Conservation (phyloP, 768 basidiomycete genomes). For the Russula lepida region DNA sequence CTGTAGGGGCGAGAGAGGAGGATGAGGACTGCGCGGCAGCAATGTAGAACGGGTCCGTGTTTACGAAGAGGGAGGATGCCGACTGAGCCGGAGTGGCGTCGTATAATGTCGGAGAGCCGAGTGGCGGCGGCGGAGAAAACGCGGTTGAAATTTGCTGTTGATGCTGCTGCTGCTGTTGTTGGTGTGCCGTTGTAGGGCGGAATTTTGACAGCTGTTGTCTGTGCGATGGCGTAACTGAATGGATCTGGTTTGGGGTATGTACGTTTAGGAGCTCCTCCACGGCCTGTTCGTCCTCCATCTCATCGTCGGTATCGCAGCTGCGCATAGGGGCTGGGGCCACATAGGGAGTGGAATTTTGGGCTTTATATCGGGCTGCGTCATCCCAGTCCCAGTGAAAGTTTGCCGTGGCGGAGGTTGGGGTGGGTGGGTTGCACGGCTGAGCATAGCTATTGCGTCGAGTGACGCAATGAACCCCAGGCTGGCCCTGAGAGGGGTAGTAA, state of each 20-base stretch:
- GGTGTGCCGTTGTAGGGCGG: constrained; percentile 8
- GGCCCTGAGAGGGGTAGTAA: constrained; percentile 27
- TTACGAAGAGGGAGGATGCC: constrained; percentile 31
- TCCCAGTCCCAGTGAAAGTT: constrained; percentile 27
- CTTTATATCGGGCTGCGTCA: constrained; percentile 1
- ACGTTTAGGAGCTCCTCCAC: constrained; percentile 39
- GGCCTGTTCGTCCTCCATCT: constrained; percentile 36
- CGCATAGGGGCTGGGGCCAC: constrained; percentile 22
- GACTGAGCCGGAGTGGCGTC: constrained; percentile 13
- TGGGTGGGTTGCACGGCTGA: constrained; percentile 36
- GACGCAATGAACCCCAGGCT: constrained; percentile 20
- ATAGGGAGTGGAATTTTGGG: constrained; percentile 1
- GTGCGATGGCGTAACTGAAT: neutral
- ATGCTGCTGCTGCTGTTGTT: constrained; percentile 10
- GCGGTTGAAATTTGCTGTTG: constrained; percentile 24
- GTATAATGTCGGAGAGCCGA: neutral
- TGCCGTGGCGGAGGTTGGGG: constrained; percentile 28
- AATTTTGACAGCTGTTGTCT: constrained; percentile 8
- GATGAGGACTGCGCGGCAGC: constrained; percentile 32
- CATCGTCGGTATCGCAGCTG: constrained; percentile 28
- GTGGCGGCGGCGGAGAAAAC: constrained; percentile 4
- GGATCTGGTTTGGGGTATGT: constrained; percentile 26
- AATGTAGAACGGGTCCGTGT: constrained; percentile 44
- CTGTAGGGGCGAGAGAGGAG: neutral
- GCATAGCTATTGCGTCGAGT: constrained; percentile 30